Evolutionary conservation across 2,329 filamentous ascomycete genomes (phyloP), one percentile per base, ranked within the genome.

Genomic region (Fusarium algeriense): DNA sequence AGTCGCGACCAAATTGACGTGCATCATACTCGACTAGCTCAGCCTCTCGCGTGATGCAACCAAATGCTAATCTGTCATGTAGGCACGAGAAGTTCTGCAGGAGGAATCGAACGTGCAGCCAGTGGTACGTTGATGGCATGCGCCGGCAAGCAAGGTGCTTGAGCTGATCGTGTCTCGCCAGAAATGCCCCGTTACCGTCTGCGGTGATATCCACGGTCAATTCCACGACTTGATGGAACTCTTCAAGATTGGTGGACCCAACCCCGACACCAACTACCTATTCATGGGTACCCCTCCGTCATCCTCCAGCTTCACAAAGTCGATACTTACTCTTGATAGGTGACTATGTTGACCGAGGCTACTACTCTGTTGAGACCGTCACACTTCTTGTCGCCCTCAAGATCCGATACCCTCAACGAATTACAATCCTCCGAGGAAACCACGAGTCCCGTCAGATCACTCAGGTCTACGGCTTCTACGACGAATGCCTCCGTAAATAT

Each of bases 181-280:
- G 92, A 98, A 98, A 95, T 98, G 95, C 82, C 96, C 96, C 46
- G 96, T 98, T 75, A 99, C 96, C 61, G 96, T 99, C 70, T 98
- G 96, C 83, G 96, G 96, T 81, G 96, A 99, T 84, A 99, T 99
- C 81, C 96, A 99, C 83, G 96, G 96, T 75, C 96, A 99, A 84
- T 98, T 98, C 82, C 95, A 98, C 83, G 96, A 99, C 80, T 85
- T 99, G 82, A 98, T 99, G 94, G 96, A 99, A 85, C 90, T 99
- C 58, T 99, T 99, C 89, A 97, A 97, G 86, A 98, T 99, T 82
- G 96, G 96, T 76, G 96, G 96, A 59, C 94, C 95, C 67, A 98
- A 97, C 81, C 96, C 96, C 74, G 96, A 99, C 83, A 98, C 96
- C 80, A 98, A 98, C 86, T 98, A 98, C 84, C 91, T 98, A 74